Evolutionary conservation across 2,329 filamentous ascomycete genomes (phyloP).

Genomic region (Pyrenochaeta sp.): DNA sequence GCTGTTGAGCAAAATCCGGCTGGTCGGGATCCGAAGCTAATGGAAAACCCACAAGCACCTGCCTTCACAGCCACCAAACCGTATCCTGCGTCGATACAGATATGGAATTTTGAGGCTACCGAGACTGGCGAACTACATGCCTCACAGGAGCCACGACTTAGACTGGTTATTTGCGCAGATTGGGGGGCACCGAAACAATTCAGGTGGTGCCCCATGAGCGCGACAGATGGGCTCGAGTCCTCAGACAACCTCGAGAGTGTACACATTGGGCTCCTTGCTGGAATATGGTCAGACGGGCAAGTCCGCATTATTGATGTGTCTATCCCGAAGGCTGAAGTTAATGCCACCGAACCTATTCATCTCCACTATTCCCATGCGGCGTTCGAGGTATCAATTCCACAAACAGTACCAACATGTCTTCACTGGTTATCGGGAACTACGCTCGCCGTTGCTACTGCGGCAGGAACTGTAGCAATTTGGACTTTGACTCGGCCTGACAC

Average conservation of each 20-base stretch:
- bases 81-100: conserved; percentile 63
- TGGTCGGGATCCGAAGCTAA: conserved; percentile 29
- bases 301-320: conserved; percentile 63
- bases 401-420: conserved; percentile 64
- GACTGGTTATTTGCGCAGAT: conserved; percentile 62
- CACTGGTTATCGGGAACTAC: conserved; percentile 65
- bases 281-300: conserved; percentile 66
- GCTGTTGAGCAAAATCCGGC: conserved; percentile 44
- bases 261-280: conserved; percentile 63
- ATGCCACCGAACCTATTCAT: conserved; percentile 28
- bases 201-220: conserved; percentile 64
- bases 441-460: conserved; percentile 64
- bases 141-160: conserved; percentile 54
- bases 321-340: conserved; percentile 15
- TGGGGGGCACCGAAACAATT: conserved; percentile 65
- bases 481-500: conserved; percentile 52
- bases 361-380: conserved; percentile 57
- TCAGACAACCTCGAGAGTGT: conserved; percentile 39
- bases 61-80: conserved; percentile 61
- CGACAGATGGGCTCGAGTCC: conserved; percentile 26
- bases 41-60: conserved; percentile 50
- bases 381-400: conserved; percentile 60
- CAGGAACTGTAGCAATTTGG: conserved; percentile 66
- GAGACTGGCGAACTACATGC: conserved; percentile 54
- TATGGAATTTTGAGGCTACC: conserved; percentile 64